These are phyloP conservation scores for Pseudogymnoascus destructans DNA, from an alignment of 2,329 filamentous ascomycete species.

Conservation along the genomic window DNA sequence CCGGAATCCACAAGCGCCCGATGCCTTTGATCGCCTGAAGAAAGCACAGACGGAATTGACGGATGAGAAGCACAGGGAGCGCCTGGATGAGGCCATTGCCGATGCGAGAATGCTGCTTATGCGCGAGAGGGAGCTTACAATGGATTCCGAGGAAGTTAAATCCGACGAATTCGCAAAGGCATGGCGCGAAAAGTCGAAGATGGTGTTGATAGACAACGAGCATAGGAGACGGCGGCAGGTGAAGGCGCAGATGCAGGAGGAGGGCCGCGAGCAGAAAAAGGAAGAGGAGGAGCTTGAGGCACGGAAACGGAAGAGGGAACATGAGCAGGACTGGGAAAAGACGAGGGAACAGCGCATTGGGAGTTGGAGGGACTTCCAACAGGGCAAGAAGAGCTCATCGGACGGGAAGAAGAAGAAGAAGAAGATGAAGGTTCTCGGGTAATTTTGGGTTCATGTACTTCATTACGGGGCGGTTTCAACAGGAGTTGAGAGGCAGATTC, in stretches of 20 bases:
- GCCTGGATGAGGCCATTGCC: slow-evolving; percentile 86
- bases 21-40: slow-evolving; percentile 92
- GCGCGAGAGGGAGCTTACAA: slow-evolving; percentile 84
- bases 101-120: slow-evolving; percentile 93
- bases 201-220: slow-evolving; percentile 88
- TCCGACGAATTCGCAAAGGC: slow-evolving; percentile 68
- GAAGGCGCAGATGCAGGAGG: slow-evolving; percentile 92
- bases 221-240: slow-evolving; percentile 69
- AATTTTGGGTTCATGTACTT: not conserved
- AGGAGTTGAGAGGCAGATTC: not conserved
- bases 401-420: slow-evolving; percentile 48
- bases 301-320: slow-evolving; percentile 75
- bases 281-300: slow-evolving; percentile 74
- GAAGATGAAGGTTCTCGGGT: slow-evolving; percentile 41
- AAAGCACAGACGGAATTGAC: slow-evolving; percentile 85
- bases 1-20: slow-evolving; percentile 75
- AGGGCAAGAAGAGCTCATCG: slow-evolving; percentile 43
- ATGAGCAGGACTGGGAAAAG: slow-evolving; percentile 91
- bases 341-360: slow-evolving; percentile 82
- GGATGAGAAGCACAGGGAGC: slow-evolving; percentile 81
- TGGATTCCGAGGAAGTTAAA: slow-evolving; percentile 76
- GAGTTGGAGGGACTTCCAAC: slow-evolving; percentile 88
- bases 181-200: slow-evolving; percentile 83
- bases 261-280: slow-evolving; percentile 76
- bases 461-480: not conserved